Conservation (phyloP, 192 early-diverging fungal species). For the Backusella morwellensis region DNA sequence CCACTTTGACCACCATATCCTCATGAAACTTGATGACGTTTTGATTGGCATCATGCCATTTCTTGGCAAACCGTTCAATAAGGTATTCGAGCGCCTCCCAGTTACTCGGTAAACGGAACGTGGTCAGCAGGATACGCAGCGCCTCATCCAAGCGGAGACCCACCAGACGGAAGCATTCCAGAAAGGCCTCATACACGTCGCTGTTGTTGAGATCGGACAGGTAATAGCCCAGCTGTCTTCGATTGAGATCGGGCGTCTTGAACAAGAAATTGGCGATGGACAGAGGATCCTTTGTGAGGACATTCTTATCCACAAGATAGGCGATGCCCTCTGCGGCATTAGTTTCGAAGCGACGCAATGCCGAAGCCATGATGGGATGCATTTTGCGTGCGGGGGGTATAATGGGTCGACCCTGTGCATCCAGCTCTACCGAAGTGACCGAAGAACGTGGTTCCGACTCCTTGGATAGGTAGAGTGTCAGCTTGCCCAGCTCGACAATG, state of each 20-base stretch:
- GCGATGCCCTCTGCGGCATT: slow-evolving; percentile 56
- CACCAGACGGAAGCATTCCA: slow-evolving; percentile 54
- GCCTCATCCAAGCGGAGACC: slow-evolving; percentile 59
- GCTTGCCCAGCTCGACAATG: slow-evolving; percentile 46
- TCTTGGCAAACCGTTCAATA: slow-evolving; percentile 58
- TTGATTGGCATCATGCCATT: slow-evolving; percentile 64
- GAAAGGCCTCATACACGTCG: slow-evolving; percentile 55
- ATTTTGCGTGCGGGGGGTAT: slow-evolving; percentile 47
- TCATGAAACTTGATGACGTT: slow-evolving; percentile 53
- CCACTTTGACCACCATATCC: slow-evolving; percentile 54
- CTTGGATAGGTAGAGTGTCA: slow-evolving; percentile 41
- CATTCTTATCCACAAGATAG: slow-evolving; percentile 55
- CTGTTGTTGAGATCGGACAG: slow-evolving; percentile 51
- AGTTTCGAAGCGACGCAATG: slow-evolving; percentile 56
- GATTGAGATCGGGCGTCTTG: slow-evolving; percentile 59
- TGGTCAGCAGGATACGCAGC: slow-evolving; percentile 51
- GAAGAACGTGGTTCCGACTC: slow-evolving; percentile 30
- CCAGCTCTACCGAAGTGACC: neutral
- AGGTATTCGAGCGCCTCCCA: slow-evolving; percentile 46
- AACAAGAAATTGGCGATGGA: slow-evolving; percentile 66
- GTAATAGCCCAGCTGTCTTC: slow-evolving; percentile 56
- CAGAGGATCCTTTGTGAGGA: slow-evolving; percentile 54
- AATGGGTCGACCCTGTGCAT: neutral
- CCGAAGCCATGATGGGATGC: slow-evolving; percentile 55
- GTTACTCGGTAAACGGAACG: slow-evolving; percentile 54